Evolutionary conservation across 306 rosid genomes (phyloP).

Genomic region (Cyclanthera cordifolia): DNA sequence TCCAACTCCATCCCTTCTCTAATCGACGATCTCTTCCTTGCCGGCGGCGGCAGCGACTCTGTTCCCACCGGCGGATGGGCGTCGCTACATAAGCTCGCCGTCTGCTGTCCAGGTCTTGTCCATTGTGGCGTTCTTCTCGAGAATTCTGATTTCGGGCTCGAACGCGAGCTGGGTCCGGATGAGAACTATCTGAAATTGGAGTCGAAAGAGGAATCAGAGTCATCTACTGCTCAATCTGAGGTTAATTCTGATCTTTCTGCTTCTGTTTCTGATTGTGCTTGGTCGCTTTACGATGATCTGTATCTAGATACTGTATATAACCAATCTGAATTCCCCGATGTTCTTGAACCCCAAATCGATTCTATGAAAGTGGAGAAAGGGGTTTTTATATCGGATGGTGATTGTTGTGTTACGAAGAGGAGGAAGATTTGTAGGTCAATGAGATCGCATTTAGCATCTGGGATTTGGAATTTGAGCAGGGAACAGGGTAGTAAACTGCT

Average conservation of each 20-base stretch:
- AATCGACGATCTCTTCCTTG: too few species aligned
- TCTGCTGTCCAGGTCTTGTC: slow-evolving; percentile 27
- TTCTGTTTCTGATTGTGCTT: slow-evolving; percentile 28
- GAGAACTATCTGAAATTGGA: slow-evolving; percentile 17
- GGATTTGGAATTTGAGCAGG: slow-evolving; percentile 59
- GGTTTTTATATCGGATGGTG: slow-evolving; percentile 9
- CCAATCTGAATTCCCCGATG: slow-evolving; percentile 26
- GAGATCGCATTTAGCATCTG: slow-evolving; percentile 69
- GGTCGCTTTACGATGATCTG: slow-evolving; percentile 87
- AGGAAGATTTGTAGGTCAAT: slow-evolving; percentile 31
- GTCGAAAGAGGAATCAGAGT: not conserved
- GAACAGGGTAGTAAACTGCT: slow-evolving; percentile 79
- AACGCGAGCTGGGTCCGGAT: slow-evolving; percentile 57
- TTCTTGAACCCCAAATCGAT: not conserved
- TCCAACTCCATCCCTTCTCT: slow-evolving; percentile 37
- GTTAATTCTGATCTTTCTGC: slow-evolving; percentile 3
- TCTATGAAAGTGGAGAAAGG: slow-evolving; percentile 22
- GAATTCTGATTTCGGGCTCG: slow-evolving; percentile 64
- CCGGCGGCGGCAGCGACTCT: too few species aligned
- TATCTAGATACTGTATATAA: slow-evolving; percentile 51
- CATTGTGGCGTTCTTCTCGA: slow-evolving; percentile 75
- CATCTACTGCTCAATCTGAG: slow-evolving; percentile 10
- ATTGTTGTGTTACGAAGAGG: slow-evolving; percentile 22
- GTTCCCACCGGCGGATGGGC: too few species aligned
- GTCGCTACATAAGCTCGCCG: too few species aligned